Evolutionary conservation across 495 filamentous ascomycete species (phyloP).

Genomic region (Trichoderma reesei): DNA sequence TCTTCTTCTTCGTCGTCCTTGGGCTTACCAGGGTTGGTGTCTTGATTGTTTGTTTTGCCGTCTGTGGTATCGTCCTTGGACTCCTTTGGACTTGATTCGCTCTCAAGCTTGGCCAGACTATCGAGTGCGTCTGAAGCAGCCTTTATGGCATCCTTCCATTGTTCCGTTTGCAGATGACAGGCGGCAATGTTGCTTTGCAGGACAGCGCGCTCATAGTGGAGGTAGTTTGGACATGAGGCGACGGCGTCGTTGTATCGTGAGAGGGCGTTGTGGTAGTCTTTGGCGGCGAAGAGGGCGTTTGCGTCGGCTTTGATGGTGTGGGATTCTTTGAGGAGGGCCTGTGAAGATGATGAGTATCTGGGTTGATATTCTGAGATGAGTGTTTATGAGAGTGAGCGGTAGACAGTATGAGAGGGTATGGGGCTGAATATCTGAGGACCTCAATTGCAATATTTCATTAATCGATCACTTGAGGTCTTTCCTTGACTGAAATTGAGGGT

Average conservation of each 20-base stretch:
- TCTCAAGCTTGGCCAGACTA: constrained; percentile 50
- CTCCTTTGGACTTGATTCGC: constrained; percentile 12
- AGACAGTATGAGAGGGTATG: background rate
- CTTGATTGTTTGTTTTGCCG: constrained; percentile 28
- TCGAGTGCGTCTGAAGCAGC: constrained; percentile 66
- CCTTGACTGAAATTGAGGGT: too few species aligned
- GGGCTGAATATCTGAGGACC: too few species aligned
- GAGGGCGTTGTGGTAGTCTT: constrained; percentile 75
- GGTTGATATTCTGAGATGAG: background rate
- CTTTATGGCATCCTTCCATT: constrained; percentile 77
- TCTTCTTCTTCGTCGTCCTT: constrained; percentile 47
- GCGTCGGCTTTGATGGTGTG: constrained; percentile 66
- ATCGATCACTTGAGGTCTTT: too few species aligned
- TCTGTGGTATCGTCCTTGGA: constrained; percentile 1
- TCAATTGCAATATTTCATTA: too few species aligned
- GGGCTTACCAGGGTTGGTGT: too few species aligned
- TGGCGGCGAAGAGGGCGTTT: constrained; percentile 63
- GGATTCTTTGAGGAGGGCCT: constrained; percentile 64
- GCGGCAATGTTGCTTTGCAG: constrained; percentile 81
- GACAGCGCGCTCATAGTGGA: constrained; percentile 84
- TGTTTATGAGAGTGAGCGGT: background rate
- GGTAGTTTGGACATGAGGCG: constrained; percentile 71
- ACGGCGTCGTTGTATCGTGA: constrained; percentile 81
- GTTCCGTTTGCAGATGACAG: constrained; percentile 77
- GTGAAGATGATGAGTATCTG: background rate